These are phyloP conservation scores for Metschnikowia arizonensis DNA, from an alignment of 805 yeast species.

Conservation along the genomic window DNA sequence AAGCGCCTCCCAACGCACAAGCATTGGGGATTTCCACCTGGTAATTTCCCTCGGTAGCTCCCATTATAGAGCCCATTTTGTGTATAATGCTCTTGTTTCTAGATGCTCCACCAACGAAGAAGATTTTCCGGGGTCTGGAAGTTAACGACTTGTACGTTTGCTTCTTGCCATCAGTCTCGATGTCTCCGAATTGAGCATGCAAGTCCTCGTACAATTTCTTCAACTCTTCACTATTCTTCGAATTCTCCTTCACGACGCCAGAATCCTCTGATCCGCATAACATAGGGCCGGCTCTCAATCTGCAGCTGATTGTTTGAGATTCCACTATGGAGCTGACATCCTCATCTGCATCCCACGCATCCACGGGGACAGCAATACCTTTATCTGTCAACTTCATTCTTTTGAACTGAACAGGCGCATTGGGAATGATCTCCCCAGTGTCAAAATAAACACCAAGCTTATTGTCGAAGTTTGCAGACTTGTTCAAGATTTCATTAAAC, in stretches of 20 bases:
- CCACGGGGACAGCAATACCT: constrained; percentile 23
- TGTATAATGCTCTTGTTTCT: constrained; percentile 63
- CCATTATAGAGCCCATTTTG: constrained; percentile 67
- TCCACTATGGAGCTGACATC: constrained; percentile 81
- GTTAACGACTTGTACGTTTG: constrained; percentile 43
- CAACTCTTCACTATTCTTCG: constrained; percentile 6
- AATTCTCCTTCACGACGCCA: constrained; percentile 3
- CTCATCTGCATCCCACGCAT: constrained; percentile 45
- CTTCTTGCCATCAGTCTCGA: constrained; percentile 47
- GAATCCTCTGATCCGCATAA: constrained; percentile 34
- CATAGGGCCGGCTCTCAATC: constrained; percentile 76
- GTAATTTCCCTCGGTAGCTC: constrained; percentile 61
- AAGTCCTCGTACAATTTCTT: constrained; percentile 25
- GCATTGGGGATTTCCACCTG: constrained; percentile 79
- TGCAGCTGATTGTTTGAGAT: constrained; percentile 80
- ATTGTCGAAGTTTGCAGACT: constrained; percentile 31
- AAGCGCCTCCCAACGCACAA: constrained; percentile 90
- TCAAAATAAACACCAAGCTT: constrained; percentile 81
- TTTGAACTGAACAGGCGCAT: constrained; percentile 59
- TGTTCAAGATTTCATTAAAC: constrained; percentile 53
- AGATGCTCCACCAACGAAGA: constrained; percentile 87
- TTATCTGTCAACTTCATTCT: constrained; percentile 42
- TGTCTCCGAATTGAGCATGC: constrained; percentile 35
- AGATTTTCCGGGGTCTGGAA: constrained; percentile 62
- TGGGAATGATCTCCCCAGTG: constrained; percentile 87